A percentile compares a stretch with the other conserved stretches of the same genome.
phyloP scores from a whole-genome alignment of 768 basidiomycete genomes.

The Thelephora ganbajun region DNA sequence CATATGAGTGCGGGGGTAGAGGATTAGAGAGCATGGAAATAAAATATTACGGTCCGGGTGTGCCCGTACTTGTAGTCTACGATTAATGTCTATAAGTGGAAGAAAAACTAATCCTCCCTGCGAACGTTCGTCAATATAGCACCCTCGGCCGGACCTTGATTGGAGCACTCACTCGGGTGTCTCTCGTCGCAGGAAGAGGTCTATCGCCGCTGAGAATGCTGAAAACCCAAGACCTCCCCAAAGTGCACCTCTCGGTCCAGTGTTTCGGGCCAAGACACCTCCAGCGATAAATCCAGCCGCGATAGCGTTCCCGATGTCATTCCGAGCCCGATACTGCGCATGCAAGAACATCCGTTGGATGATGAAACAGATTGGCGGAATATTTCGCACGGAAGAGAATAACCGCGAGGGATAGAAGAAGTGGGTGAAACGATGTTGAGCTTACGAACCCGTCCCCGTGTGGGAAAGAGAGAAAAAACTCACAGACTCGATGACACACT shows the following conservation, averaged over 20 bases:
- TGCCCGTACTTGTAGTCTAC: neutral
- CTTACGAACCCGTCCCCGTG: no score
- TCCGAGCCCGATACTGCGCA: slow-evolving; percentile 82
- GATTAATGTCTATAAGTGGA: neutral
- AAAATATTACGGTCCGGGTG: no score
- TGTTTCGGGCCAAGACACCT: slow-evolving; percentile 74
- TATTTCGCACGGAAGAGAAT: neutral
- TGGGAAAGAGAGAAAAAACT: slow-evolving; percentile 19
- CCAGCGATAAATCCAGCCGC: slow-evolving; percentile 82
- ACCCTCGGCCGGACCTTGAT: neutral
- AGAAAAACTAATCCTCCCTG: neutral
- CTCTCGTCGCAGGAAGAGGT: slow-evolving; percentile 70
- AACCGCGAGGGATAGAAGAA: neutral
- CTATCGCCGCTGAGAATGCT: slow-evolving; percentile 86
- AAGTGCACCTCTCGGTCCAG: slow-evolving; percentile 77
- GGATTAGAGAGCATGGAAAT: no score
- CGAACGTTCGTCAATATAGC: neutral
- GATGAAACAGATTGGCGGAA: neutral
- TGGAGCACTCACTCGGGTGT: slow-evolving; percentile 51
- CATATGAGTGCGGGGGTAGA: no score
- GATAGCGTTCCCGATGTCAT: slow-evolving; percentile 87
- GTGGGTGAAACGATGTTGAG: no score
- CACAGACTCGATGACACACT: slow-evolving; percentile 91
- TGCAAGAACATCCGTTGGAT: neutral
- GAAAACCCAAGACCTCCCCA: slow-evolving; percentile 87